phyloP scores from a whole-genome alignment of 495 filamentous ascomycete genomes.

The Acidomyces sp. region DNA sequence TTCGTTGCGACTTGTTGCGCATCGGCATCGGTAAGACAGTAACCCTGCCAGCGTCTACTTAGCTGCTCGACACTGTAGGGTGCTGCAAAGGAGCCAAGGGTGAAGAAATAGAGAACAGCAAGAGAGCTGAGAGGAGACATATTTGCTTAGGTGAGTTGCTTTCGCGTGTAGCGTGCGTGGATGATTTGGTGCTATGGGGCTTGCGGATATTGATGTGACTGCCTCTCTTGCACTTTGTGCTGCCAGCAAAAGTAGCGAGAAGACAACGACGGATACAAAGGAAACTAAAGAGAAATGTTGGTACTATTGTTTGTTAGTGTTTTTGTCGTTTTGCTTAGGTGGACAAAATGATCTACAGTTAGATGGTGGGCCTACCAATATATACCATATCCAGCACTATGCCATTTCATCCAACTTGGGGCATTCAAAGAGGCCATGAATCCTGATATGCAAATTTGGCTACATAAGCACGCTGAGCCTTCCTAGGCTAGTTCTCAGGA shows the following conservation, averaged over 20 bases:
- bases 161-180: not conserved
- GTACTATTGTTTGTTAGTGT: too few species aligned
- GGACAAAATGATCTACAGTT: too few species aligned
- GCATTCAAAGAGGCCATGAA: too few species aligned
- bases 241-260: not conserved
- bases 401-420: too few species aligned
- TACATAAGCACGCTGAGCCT: too few species aligned
- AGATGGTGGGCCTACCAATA: too few species aligned
- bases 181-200: not conserved
- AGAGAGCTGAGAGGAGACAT: constrained; percentile 11
- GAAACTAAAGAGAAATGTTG: not conserved
- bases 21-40: constrained; percentile 8
- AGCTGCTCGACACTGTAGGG: not conserved
- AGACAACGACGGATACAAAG: not conserved
- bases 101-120: constrained; percentile 4
- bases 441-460: too few species aligned
- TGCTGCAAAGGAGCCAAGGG: constrained; percentile 10
- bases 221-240: not conserved
- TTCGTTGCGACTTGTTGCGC: constrained; percentile 13
- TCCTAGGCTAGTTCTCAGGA: too few species aligned
- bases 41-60: not conserved
- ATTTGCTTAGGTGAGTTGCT: not conserved
- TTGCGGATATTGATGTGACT: not conserved
- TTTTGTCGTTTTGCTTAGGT: too few species aligned
- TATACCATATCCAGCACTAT: too few species aligned